phyloP scores from a whole-genome alignment of 768 basidiomycete genomes.

The Russula lepida region DNA sequence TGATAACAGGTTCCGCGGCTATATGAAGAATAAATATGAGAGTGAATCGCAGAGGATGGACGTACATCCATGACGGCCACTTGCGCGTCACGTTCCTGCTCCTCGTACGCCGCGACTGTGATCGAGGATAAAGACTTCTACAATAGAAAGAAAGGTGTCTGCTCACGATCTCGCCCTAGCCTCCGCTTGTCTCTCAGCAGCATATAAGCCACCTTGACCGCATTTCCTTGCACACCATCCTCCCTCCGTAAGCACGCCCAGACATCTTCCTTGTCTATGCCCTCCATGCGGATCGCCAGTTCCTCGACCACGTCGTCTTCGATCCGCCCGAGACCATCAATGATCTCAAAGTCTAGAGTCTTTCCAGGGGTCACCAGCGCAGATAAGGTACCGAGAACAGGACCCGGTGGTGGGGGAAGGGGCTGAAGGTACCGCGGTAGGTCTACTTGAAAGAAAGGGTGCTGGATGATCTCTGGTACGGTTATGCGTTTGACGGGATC shows the following conservation, averaged over 20 bases:
- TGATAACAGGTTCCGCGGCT: constrained; percentile 68
- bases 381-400: constrained; percentile 65
- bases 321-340: constrained; percentile 86
- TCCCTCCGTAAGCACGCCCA: constrained; percentile 79
- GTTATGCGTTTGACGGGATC: constrained; percentile 95
- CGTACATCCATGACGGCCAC: constrained; percentile 74
- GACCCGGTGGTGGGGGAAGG: constrained; percentile 68
- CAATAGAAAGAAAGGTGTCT: constrained; percentile 1
- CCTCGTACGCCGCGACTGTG: constrained; percentile 67
- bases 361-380: constrained; percentile 62
- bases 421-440: constrained; percentile 82
- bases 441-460: constrained; percentile 84
- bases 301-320: constrained; percentile 89
- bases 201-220: constrained; percentile 95
- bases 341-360: constrained; percentile 68
- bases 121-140: constrained; percentile 17
- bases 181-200: constrained; percentile 82
- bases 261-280: constrained; percentile 74
- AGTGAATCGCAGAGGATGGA: constrained; percentile 16
- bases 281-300: constrained; percentile 59
- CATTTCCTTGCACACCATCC: constrained; percentile 81
- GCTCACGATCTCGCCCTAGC: constrained; percentile 76
- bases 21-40: constrained; percentile 5
- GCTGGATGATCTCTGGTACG: constrained; percentile 80
- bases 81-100: constrained; percentile 79